phyloP scores from a whole-genome alignment of 108 stramenopile genomes.

The Aurantiochytrium sp. region DNA sequence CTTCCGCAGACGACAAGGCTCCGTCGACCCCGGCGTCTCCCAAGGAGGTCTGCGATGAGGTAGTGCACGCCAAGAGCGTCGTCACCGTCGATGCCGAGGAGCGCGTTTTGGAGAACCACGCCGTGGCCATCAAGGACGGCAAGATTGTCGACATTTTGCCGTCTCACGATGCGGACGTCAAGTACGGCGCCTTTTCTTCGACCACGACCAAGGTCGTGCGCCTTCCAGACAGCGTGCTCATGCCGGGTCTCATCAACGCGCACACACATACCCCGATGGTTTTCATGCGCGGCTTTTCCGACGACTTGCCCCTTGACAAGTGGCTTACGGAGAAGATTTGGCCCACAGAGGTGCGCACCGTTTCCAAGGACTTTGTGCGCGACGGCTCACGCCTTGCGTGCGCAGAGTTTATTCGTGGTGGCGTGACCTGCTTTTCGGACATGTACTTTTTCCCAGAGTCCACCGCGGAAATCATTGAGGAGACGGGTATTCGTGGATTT shows the following conservation, averaged over 20 bases:
- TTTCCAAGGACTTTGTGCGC: neutral
- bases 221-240: neutral
- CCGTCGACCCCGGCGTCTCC: neutral
- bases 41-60: neutral
- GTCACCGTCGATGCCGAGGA: constrained; percentile 4
- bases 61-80: constrained; percentile 17
- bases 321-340: constrained; percentile 20
- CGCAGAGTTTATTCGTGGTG: constrained; percentile 17
- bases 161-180: neutral
- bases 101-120: constrained; percentile 17
- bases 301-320: constrained; percentile 1
- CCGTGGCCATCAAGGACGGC: constrained; percentile 5
- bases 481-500: constrained; percentile 15
- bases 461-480: neutral
- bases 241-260: constrained; percentile 27
- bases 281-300: constrained; percentile 21
- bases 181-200: neutral
- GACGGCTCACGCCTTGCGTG: neutral
- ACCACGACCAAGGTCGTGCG: neutral
- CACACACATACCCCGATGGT: constrained; percentile 23
- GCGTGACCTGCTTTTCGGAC: constrained; percentile 19
- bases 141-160: constrained; percentile 13
- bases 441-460: constrained; percentile 26
- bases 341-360: constrained; percentile 15
- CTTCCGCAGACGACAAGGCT: neutral